Evolutionary conservation across 106 monocot species (phyloP).

Genomic region (Phalaenopsis equestris): DNA sequence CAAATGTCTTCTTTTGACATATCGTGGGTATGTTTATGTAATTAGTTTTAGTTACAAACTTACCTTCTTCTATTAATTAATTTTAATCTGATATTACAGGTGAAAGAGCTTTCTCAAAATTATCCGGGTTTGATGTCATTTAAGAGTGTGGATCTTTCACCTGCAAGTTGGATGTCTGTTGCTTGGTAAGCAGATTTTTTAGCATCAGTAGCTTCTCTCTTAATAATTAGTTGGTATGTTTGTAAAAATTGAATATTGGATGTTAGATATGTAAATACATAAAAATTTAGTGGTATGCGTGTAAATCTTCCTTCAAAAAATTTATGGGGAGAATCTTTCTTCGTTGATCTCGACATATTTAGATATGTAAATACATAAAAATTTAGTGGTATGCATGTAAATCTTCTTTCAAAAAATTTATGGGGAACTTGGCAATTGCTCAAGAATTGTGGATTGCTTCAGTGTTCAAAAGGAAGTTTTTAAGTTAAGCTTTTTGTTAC

Average conservation of each 20-base stretch:
- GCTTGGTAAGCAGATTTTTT: constrained; percentile 50
- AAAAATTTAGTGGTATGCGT: too few relatives aligned
- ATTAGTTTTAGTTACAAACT: too few relatives aligned
- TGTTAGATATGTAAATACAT: too few relatives aligned
- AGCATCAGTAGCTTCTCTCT: background rate
- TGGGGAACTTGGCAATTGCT: background rate
- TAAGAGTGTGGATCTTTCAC: constrained; percentile 69
- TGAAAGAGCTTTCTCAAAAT: constrained; percentile 40
- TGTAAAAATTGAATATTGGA: too few relatives aligned
- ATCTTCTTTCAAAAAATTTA: background rate
- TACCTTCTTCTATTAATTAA: background rate
- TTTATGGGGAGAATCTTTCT: background rate
- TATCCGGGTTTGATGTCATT: constrained; percentile 62
- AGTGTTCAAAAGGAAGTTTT: background rate
- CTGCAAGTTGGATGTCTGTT: constrained; percentile 95
- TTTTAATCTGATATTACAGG: constrained; percentile 18
- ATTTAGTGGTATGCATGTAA: too few relatives aligned
- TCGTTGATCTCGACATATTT: background rate
- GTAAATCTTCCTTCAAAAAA: background rate
- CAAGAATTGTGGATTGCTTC: background rate
- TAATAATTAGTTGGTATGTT: background rate
- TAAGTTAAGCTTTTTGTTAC: background rate
- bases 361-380: too few relatives aligned
- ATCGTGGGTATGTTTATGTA: too few relatives aligned
- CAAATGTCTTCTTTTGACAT: too few relatives aligned